Evolutionary conservation across 805 yeast genomes (phyloP), one percentile per base, ranked within the genome.

Genomic region (Candida montana): DNA sequence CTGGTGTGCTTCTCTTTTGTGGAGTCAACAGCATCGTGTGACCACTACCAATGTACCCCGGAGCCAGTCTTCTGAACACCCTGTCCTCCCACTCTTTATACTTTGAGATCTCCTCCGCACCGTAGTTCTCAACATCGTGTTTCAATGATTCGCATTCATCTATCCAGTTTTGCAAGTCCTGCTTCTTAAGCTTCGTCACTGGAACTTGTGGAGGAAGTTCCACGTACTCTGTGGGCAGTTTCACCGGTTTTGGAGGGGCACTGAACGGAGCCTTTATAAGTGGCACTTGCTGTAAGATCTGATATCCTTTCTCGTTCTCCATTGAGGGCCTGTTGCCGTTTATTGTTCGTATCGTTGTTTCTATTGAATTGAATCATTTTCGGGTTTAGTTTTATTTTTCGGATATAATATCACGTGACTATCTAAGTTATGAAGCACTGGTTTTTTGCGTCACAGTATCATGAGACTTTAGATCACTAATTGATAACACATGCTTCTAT

Each of bases 191-290:
- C 3, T 59, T 55, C 5, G 66, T 51, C 17, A 54, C 59, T n/a
- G 68, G 69, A 17, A 63, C 44, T 6, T 45, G 42, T 2, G 54
- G 44, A 7, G 73, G 69, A 8, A 69, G 51, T 11, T 59, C 55
- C 15, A 58, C 61, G 55, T 72, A 79, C 47, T 71, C 71, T 26
- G 68, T 58, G 29, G 79, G 75, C 29, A 79, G 62, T 7, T 76
- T 69, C 12, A 78, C 68, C 1, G 82, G 73, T 44, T 68, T 72
- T 15, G 84, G 83, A 1, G 79, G 75, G 41, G 67, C 71, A 46
- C 61, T 68, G 20, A 62, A 61, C 4, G 79, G 82, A 42, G 78
- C 75, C 30, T 71, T 63, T 13, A 75, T 69, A 31, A 79, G 65
- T 0, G 84, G 83, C 0, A 79, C 71, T 46, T 77, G 78, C 28